Evolutionary conservation across 371 early-diverging fungal genomes (phyloP).

Genomic region (Entomophthora muscae): DNA sequence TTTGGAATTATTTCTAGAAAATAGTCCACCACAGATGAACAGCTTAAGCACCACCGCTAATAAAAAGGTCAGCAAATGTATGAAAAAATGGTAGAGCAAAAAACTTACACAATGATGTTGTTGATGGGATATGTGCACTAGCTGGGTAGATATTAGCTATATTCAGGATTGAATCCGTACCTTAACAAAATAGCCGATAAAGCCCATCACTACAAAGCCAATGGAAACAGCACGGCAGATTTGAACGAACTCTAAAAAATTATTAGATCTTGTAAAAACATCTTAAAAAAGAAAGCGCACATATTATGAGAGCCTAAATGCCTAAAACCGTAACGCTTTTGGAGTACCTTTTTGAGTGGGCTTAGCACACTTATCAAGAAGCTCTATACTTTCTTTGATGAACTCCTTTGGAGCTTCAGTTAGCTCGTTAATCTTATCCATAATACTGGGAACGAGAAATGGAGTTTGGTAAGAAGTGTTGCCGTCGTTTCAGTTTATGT

Average conservation of each 20-base stretch:
- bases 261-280: not conserved
- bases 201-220: conserved; percentile 95
- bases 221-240: conserved; percentile 86
- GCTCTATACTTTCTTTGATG: conserved; percentile 71
- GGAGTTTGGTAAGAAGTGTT: no score
- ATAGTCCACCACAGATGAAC: no score
- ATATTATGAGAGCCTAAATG: not conserved
- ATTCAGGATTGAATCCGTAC: conserved; percentile 12
- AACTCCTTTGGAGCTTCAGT: conserved; percentile 79
- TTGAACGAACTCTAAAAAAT: conserved; percentile 65
- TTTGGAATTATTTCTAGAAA: no score
- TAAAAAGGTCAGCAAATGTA: not conserved
- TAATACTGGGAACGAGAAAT: no score
- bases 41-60: conserved; percentile 21
- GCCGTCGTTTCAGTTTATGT: no score
- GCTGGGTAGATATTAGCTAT: conserved; percentile 14
- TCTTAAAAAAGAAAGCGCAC: not conserved
- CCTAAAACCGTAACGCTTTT: not conserved
- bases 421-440: conserved; percentile 18
- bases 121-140: conserved; percentile 98
- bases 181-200: conserved; percentile 95
- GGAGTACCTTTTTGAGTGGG: conserved; percentile 78
- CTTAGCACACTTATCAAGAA: conserved; percentile 90
- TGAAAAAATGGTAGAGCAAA: conserved; percentile 1
- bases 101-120: conserved; percentile 83